Conservation (phyloP, 129 eudicot genomes). For the Tanacetum coccineum region DNA sequence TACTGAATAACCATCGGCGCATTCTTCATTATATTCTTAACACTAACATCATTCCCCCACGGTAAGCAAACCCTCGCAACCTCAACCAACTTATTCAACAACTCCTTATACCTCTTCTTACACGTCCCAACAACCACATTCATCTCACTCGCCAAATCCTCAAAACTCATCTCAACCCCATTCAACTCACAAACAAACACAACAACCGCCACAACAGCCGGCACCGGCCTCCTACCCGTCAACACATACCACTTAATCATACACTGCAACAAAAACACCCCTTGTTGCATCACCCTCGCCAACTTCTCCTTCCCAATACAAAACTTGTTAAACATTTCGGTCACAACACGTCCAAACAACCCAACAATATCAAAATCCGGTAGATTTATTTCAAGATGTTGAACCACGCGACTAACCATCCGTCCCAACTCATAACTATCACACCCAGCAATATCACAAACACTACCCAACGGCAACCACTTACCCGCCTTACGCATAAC, state of each 20-base stretch:
- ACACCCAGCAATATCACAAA: conserved; percentile 46
- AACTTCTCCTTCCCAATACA: too few species aligned
- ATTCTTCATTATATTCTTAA: conserved; percentile 66
- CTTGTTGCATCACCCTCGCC: conserved; percentile 63
- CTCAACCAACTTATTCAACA: conserved; percentile 57
- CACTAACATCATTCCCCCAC: conserved; percentile 81
- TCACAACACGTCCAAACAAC: conserved; percentile 30
- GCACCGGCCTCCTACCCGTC: conserved; percentile 76
- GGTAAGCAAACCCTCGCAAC: conserved; percentile 63
- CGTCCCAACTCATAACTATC: conserved; percentile 64
- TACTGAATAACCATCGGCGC: conserved; percentile 68
- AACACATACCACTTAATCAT: conserved; percentile 77
- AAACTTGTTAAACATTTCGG: too few species aligned
- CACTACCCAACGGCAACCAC: conserved; percentile 44
- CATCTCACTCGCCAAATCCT: conserved; percentile 59
- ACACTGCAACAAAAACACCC: conserved; percentile 78
- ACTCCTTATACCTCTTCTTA: conserved; percentile 61
- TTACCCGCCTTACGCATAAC: conserved; percentile 51
- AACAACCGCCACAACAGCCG: conserved; percentile 67
- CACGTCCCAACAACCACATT: conserved; percentile 54
- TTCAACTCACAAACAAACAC: conserved; percentile 56
- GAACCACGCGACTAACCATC: conserved; percentile 67
- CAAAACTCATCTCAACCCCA: conserved; percentile 44
- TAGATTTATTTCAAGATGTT: conserved; percentile 45
- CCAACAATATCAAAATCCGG: conserved; percentile 71